These are phyloP conservation scores for Suaeda aralocaspica DNA, from an alignment of 148 eudicot genomes.

Conservation along the genomic window DNA sequence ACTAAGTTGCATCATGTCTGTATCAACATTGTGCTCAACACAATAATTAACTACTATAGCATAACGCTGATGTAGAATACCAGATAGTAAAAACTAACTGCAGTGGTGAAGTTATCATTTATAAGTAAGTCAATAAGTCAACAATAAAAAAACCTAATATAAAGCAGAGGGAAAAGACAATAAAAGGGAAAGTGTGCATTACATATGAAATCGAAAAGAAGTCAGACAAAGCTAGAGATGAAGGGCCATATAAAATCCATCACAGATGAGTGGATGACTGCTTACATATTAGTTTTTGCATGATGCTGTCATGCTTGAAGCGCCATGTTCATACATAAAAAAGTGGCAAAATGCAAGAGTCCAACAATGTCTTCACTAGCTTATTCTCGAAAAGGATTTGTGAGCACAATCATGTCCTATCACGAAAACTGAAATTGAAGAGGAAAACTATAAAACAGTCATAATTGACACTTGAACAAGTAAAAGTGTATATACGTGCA, in stretches of 20 bases:
- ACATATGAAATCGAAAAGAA: not conserved
- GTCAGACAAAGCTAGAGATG: slow-evolving; percentile 1
- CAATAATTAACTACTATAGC: too few relatives aligned
- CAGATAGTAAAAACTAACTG: not conserved
- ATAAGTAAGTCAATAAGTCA: not conserved
- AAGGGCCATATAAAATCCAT: not conserved
- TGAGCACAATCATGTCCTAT: slow-evolving; percentile 99
- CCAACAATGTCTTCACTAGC: slow-evolving; percentile 87
- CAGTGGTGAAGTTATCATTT: not conserved
- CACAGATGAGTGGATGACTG: not conserved
- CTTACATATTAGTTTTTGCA: slow-evolving; percentile 92
- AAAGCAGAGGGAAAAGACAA: not conserved
- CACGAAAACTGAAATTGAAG: slow-evolving; percentile 73
- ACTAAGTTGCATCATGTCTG: too few relatives aligned
- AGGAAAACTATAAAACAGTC: slow-evolving; percentile 19
- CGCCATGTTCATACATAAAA: slow-evolving; percentile 99
- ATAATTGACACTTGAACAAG: slow-evolving; percentile 11
- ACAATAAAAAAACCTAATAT: not conserved
- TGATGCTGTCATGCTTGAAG: slow-evolving; percentile 95
- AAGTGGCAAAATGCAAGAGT: slow-evolving; percentile 87
- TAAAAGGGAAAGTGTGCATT: not conserved
- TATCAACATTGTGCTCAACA: not conserved
- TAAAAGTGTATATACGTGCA: not conserved
- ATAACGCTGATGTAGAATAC: not conserved
- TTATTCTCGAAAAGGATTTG: slow-evolving; percentile 93